Evolutionary conservation across 257 asterid species (phyloP).

Genomic region (Mitragyna speciosa): DNA sequence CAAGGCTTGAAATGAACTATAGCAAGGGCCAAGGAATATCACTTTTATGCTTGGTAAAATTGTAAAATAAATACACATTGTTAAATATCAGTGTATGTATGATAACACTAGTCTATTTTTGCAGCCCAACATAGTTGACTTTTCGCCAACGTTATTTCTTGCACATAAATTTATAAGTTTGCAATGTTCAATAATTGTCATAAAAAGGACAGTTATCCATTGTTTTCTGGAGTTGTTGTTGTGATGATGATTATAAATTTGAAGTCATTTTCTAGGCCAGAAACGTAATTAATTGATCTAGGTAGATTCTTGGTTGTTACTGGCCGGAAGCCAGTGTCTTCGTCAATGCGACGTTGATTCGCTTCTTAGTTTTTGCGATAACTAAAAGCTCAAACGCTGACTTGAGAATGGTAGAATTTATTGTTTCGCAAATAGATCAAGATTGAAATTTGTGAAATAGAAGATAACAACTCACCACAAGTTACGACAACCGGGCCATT

Average conservation of each 20-base stretch:
- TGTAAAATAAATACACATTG: no score
- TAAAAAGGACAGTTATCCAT: not conserved
- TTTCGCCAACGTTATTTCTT: not conserved
- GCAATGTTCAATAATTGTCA: not conserved
- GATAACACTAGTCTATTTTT: no score
- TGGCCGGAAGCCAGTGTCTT: not conserved
- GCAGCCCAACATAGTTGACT: not conserved
- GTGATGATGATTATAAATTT: no score
- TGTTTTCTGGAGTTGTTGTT: not conserved
- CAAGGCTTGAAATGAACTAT: not conserved
- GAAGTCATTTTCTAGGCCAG: not conserved
- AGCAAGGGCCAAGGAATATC: no score
- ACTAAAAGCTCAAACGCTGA: not conserved
- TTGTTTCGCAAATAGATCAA: no score
- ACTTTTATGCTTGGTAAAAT: no score
- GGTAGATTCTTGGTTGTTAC: not conserved
- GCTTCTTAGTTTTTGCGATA: not conserved
- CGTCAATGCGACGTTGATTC: not conserved
- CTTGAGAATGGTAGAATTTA: not conserved
- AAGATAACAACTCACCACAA: no score
- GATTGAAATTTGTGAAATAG: no score
- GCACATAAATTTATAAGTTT: not conserved
- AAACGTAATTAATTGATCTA: no score
- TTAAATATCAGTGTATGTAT: no score
- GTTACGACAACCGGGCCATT: no score